Evolutionary conservation across 2,329 filamentous ascomycete species (phyloP).

Genomic region (Monascus ruber): DNA sequence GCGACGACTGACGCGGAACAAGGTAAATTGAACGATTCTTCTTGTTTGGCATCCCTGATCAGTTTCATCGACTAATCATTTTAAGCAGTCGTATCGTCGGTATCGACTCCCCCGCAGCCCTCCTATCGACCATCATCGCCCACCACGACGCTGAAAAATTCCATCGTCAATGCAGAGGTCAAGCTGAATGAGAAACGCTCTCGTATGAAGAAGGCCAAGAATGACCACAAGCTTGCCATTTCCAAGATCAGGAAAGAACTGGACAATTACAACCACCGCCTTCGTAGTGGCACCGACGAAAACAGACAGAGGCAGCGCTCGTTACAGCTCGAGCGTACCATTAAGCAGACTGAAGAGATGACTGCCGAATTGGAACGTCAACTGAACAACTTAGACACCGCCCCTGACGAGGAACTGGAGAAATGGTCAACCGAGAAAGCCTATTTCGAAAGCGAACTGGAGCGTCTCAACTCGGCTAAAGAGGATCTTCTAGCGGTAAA

Average conservation of each 20-base stretch:
- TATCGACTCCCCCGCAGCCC: conserved; percentile 43
- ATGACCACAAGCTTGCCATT: conserved; percentile 49
- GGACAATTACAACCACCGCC: conserved; percentile 45
- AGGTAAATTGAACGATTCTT: conserved; percentile 26
- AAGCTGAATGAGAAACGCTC: conserved; percentile 50
- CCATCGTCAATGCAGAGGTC: conserved; percentile 50
- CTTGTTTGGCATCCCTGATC: not conserved
- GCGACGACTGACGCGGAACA: conserved; percentile 47
- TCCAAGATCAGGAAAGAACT: conserved; percentile 51
- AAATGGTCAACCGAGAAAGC: conserved; percentile 43
- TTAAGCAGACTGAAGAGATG: conserved; percentile 52
- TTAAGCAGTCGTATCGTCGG: conserved; percentile 20
- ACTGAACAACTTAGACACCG: conserved; percentile 43
- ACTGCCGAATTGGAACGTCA: conserved; percentile 43
- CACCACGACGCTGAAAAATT: conserved; percentile 53
- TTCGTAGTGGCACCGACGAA: conserved; percentile 49
- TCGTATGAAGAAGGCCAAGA: conserved; percentile 48
- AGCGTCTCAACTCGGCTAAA: conserved; percentile 39
- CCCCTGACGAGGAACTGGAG: conserved; percentile 46
- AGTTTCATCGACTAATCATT: not conserved
- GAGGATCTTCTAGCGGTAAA: conserved; percentile 41
- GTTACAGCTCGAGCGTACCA: conserved; percentile 50
- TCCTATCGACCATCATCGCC: conserved; percentile 53
- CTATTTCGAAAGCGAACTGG: conserved; percentile 43
- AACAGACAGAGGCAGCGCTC: conserved; percentile 52